Evolutionary conservation across 2,329 filamentous ascomycete genomes (phyloP), one percentile per base, ranked within the genome.

Genomic region (Phialophora chinensis): DNA sequence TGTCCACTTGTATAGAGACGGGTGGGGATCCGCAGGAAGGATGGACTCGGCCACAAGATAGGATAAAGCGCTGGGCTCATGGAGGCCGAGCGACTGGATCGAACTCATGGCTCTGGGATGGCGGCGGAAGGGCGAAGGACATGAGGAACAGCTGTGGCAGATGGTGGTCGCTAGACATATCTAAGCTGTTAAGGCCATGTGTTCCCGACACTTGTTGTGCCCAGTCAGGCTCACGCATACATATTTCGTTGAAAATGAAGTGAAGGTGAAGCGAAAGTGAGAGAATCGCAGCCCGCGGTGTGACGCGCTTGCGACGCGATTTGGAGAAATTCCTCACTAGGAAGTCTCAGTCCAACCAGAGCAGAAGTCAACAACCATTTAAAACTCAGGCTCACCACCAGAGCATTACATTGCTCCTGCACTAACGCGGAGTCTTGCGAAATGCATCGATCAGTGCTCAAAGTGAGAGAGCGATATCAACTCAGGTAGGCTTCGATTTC

Each of bases 1-100:
- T 7, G 66, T 55, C 93, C 95, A 98, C 65, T 82, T 83, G 77
- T 96, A 98, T 4, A 85, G 84, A 38, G 87, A 83, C 29, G 86
- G 79, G 20, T 86, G 79, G 3, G 91, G 86, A 68, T 95, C 86
- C 54, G 85, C 78, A 20, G 90, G 86, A 1, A 98, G 83, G 49
- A 96, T 85, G 65, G 88, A 86, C 79, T 98, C 93, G 72, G 89
- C 85, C 72, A 97, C 86, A 70, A 96, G 88, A 82, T 95, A 92
- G 69, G 87, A 88, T 70, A 98, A 84, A 71, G 90, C 93, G 68
- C 91, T 87, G 67, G 96, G 93, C 81, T 91, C 89, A 82, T 98
- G 94, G 75, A 97, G 85, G 78, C 95, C 95, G 75, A 97, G 86
- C 71, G 94, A 97, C 79, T 88, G 91, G 80, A 97, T 88, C 76